phyloP scores from a whole-genome alignment of 1,284 basidiomycete genomes.

The Sphaerobolus stellatus region DNA sequence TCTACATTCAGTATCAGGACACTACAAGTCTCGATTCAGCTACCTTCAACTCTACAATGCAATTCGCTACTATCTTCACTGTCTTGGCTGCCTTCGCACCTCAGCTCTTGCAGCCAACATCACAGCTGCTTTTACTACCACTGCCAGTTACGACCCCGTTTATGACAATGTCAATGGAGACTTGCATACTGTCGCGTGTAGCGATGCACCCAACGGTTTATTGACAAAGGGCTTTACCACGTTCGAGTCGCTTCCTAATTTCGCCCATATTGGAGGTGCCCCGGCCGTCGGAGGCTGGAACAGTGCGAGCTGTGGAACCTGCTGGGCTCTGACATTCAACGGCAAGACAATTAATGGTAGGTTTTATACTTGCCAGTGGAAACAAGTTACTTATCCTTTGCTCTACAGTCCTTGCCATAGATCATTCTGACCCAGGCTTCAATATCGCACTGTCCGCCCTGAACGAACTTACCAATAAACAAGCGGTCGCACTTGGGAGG shows the following conservation, averaged over 20 bases:
- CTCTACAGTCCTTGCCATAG: constrained; percentile 37
- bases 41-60: no score
- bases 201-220: constrained; percentile 47
- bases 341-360: constrained; percentile 34
- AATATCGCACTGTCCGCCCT: constrained; percentile 33
- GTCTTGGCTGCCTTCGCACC: background rate
- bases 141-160: constrained; percentile 36
- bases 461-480: constrained; percentile 12
- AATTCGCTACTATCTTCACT: constrained; percentile 1
- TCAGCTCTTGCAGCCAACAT: constrained; percentile 9
- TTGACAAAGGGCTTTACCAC: constrained; percentile 43
- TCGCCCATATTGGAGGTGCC: constrained; percentile 53
- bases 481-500: background rate
- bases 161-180: constrained; percentile 41
- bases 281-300: constrained; percentile 41
- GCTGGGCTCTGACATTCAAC: constrained; percentile 43
- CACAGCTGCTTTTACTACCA: background rate
- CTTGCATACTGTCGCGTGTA: constrained; percentile 46
- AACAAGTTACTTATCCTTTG: background rate
- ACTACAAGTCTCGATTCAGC: no score
- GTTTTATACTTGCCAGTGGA: background rate
- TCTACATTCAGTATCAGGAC: no score
- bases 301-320: constrained; percentile 45
- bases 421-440: constrained; percentile 38
- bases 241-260: constrained; percentile 47